Evolutionary conservation across 257 asterid genomes (phyloP), one percentile per base, ranked within the genome.

Genomic region (Primulina tabacum): DNA sequence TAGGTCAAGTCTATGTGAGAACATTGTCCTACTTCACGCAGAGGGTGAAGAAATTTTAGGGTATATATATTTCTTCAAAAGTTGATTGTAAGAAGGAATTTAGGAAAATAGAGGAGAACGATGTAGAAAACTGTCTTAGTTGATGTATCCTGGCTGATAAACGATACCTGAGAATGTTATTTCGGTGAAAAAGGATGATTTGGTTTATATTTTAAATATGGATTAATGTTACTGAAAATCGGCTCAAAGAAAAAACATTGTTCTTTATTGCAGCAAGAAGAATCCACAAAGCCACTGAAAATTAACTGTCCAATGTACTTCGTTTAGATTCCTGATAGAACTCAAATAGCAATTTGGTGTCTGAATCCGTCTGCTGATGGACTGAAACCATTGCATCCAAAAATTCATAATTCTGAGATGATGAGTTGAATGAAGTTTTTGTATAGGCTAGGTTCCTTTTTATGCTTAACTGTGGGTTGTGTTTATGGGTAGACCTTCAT

Each of bases 21-120:
- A 58, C 29, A 40, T 43, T 64, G 26, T 64, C 52, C 52, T 32
- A 24, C 55, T 69, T 6, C 9, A 20, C 5, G 2, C 28, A 29
- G 65, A 60, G 50, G 26, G 26, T 24, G 26, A 24, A 24, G 26
- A 24, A 24, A 24, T 24, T 24, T 24, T 24, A 24, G 26, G 26
- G 26, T 24, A 24, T 24, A 24, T 24, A 1, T 24, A 24, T 24
- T 24, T 63, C 38, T 60, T 71, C 17, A 50, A 56, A 57, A 20
- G 34, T 30, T 28, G 67, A 56, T n/a, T 32, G 16, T 50, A 14
- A 66, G 77, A 43, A 32, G 68, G 64, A 34, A 1, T 29, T 50
- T 26, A 18, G 65, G 68, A 53, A 60, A 75, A 50, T 52, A 24
- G 10, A 21, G 67, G 67, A 32, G n/a, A 65, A 60, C 64, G 81